Evolutionary conservation across 23 red algal genomes (phyloP).

Genomic region (Pyropia haitanensis): DNA sequence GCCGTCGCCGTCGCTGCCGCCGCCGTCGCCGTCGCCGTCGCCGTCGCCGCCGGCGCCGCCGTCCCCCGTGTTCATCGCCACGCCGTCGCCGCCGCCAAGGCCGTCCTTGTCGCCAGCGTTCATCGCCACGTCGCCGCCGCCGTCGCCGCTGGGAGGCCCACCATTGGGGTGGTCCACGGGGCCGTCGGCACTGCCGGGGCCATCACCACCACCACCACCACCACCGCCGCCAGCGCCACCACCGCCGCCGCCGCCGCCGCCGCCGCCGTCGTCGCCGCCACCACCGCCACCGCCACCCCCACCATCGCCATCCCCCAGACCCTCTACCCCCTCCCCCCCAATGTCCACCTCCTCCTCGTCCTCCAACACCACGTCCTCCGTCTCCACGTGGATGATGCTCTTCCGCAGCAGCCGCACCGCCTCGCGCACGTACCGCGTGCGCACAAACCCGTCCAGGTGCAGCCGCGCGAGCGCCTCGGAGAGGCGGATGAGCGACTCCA

Average conservation of each 20-base stretch:
- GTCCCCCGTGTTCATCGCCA: too few species aligned
- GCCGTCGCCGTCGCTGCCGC: too few species aligned
- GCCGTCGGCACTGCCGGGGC: neutral
- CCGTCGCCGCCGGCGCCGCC: too few species aligned
- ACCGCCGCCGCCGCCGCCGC: constrained; percentile 14
- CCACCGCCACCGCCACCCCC: neutral
- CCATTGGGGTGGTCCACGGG: too few species aligned
- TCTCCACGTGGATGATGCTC: constrained; percentile 93
- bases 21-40: neutral
- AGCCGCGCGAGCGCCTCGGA: constrained; percentile 95
- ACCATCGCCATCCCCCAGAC: constrained; percentile 10
- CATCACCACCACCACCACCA: constrained; percentile 21
- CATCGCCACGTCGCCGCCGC: too few species aligned
- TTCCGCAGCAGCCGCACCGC: constrained; percentile 86
- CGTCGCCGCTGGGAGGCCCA: too few species aligned
- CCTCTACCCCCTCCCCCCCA: constrained; percentile 7
- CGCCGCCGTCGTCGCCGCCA: constrained; percentile 3
- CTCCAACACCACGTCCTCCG: constrained; percentile 79
- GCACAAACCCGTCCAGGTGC: constrained; percentile 82
- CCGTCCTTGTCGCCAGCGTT: too few species aligned
- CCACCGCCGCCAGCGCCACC: neutral
- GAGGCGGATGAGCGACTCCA: constrained; percentile 91
- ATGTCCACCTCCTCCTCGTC: constrained; percentile 35
- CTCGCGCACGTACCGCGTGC: constrained; percentile 85
- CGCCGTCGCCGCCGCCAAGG: too few species aligned